A percentile compares a stretch with the other conserved stretches of the same genome.
phyloP scores from a whole-genome alignment of 176 grass and related monocot genomes.

The Thinopyrum elongatum region DNA sequence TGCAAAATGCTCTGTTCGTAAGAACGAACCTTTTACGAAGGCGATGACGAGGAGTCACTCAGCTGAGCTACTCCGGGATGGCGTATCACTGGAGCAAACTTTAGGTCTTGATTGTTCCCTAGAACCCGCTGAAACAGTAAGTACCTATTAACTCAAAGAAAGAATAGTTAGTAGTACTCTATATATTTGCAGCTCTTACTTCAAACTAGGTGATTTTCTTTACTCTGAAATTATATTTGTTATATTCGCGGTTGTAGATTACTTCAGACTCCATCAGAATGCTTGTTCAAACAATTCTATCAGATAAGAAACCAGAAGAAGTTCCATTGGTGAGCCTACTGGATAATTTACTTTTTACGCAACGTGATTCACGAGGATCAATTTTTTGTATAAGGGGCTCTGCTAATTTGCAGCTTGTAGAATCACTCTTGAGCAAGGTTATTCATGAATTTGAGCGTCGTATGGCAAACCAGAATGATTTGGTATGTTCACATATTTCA shows the following conservation, averaged over 20 bases:
- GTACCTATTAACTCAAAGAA: constrained; percentile 19
- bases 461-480: constrained; percentile 54
- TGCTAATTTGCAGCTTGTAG: constrained; percentile 64
- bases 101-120: constrained; percentile 52
- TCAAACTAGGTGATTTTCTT: neutral
- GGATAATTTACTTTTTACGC: constrained; percentile 11
- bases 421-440: constrained; percentile 76
- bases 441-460: constrained; percentile 74
- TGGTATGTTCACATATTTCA: constrained; percentile 39
- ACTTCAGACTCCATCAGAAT: constrained; percentile 64
- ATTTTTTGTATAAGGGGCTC: neutral
- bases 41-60: constrained; percentile 63
- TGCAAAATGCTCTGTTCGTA: constrained; percentile 54
- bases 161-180: neutral
- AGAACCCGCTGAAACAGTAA: constrained; percentile 66
- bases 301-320: constrained; percentile 90
- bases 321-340: constrained; percentile 61
- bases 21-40: constrained; percentile 83
- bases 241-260: constrained; percentile 42
- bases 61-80: constrained; percentile 52
- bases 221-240: constrained; percentile 5
- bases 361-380: constrained; percentile 1
- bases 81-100: constrained; percentile 51
- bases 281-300: constrained; percentile 67
- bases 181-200: neutral